Evolutionary conservation across 257 asterid genomes (phyloP).

Genomic region (Striga asiatica): DNA sequence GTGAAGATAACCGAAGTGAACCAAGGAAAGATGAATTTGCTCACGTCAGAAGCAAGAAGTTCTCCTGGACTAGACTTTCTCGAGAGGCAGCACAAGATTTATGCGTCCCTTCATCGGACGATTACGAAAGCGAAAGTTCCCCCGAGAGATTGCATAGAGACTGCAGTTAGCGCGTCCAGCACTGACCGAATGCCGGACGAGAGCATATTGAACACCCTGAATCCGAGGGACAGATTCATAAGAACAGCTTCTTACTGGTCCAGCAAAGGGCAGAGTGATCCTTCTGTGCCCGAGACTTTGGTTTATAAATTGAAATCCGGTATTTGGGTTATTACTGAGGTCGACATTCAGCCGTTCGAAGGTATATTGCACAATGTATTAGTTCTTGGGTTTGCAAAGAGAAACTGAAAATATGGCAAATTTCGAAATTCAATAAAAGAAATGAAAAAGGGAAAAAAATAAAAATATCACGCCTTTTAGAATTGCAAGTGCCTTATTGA

Average conservation of each 20-base stretch:
- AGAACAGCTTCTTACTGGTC: conserved; percentile 73
- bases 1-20: conserved; percentile 18
- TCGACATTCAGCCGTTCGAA: conserved; percentile 67
- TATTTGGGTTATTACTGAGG: conserved; percentile 60
- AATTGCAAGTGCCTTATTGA: too few species aligned
- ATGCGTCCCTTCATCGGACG: conserved; percentile 47
- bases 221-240: conserved; percentile 37
- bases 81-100: conserved; percentile 44
- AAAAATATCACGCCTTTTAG: too few species aligned
- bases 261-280: conserved; percentile 62
- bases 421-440: too few species aligned
- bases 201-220: conserved; percentile 52
- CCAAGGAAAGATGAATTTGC: conserved; percentile 4
- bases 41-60: conserved; percentile 19
- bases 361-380: conserved; percentile 26
- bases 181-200: conserved; percentile 63
- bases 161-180: conserved; percentile 71
- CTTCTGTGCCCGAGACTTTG: conserved; percentile 58
- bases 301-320: conserved; percentile 48
- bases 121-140: conserved; percentile 33
- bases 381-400: not conserved
- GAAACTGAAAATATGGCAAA: too few species aligned
- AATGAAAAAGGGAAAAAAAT: too few species aligned
- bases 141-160: conserved; percentile 39
- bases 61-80: conserved; percentile 24